phyloP scores from a whole-genome alignment of 306 rosid genomes.

The Malus domestica region ASM211411v1 NC_041805.1:2288501-2289000 shows the following conservation, averaged over 20 bases:
- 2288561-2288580: background rate
- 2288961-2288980: slow-evolving; percentile 10
- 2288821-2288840: slow-evolving; percentile 11
- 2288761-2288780: slow-evolving; percentile 19
- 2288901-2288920: slow-evolving; percentile 8
- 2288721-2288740: slow-evolving; percentile 13
- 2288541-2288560: slow-evolving; percentile 1
- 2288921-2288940: slow-evolving; percentile 4
- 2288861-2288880: background rate
- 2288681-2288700: slow-evolving; percentile 14
- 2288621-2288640: slow-evolving; percentile 3
- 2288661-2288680: slow-evolving; percentile 8
- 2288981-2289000: slow-evolving; percentile 4
- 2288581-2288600: background rate
- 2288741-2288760: background rate
- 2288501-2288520: slow-evolving; percentile 4
- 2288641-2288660: background rate
- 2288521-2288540: slow-evolving; percentile 12
- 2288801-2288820: slow-evolving; percentile 15
- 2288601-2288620: slow-evolving; percentile 5
- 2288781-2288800: slow-evolving; percentile 13
- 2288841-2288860: slow-evolving; percentile 2
- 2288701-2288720: slow-evolving; percentile 8
- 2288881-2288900: slow-evolving; percentile 9
- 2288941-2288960: background rate